Base-by-base conservation (phyloP, 2,329 filamentous ascomycete genomes). In the Colletotrichum abscissum region DNA sequence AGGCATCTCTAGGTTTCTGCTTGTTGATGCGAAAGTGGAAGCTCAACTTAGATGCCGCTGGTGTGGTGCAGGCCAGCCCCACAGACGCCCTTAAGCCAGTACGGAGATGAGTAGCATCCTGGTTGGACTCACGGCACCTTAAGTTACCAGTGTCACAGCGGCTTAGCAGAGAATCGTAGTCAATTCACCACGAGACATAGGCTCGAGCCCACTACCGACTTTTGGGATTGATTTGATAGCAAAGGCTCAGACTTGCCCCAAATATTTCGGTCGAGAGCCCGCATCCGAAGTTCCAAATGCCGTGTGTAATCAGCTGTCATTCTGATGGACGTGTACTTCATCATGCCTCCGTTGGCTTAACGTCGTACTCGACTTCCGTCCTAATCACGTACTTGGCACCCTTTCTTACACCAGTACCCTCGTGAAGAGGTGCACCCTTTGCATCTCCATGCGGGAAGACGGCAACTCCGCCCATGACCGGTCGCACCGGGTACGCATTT, bases 401-500 rank as follows among this genome's bases (percentile, higher is more conserved):
- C 76, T 88, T 89, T n/a, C 87, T 85, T 0, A 94, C 92, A 0
- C 92, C 92, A 0, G 92, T 93, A 0, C 92, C 92, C 78, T 94
- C 92, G 76, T 94, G 92, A 71, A 94, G 77, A 67, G 93, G 79
- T 5, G 91, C 91, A 0, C 91, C 91, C 54, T 88, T 88, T 0
- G 89, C 87, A 76, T 94, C 92, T 0, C 92, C 92, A 69, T 94
- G 92, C 0, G 92, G 92, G 74, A 94, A 94, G 3, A 94, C 84
- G 0, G 91, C 91, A 0, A 92, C 90, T 58, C 87, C 88, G 5
- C 92, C 92, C 88, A 93, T 92, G 11, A 93, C 88, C 0, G 92
- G 92, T 68, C 89, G 88, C 0, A 94, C 88, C 0, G 91, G 90
- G 76, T 93, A 93, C 0, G 92, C 92, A 76, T 94, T 93, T 75